Evolutionary conservation across 1,284 basidiomycete genomes (phyloP), one percentile per base, ranked within the genome.

Genomic region (Lentinus polychrous): DNA sequence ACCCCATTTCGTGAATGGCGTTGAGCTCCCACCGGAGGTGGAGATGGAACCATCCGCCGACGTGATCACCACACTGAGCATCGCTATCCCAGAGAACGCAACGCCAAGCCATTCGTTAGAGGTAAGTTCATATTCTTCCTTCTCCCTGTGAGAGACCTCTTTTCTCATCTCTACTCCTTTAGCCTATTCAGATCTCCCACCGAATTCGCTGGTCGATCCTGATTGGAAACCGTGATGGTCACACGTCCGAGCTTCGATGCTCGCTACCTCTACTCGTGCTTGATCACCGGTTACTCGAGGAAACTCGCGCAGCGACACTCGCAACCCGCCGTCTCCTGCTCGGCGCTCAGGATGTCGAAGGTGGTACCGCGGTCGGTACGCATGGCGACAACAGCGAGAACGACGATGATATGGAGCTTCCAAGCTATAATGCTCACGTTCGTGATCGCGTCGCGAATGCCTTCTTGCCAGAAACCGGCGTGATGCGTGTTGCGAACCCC

Each of bases 191-290:
- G 38, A 74, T 92, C 20, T 74, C 72, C 5, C 90, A 95, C 67
- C 82, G 85, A 38, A 70, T 88, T 36, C 77, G 83, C 31, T 88
- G 85, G 85, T 78, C 65, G 27, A 84, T 89, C 52, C 71, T 89
- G 45, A 85, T 94, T 60, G 74, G 76, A 52, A 95, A 94, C 60
- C 73, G 74, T n/a, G 91, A 94, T 62, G 90, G 90, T 0, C 91
- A 94, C 62, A 85, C 83, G 1, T 94, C 91, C 2, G 92, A 95
- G 66, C 74, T 97, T 17, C 82, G 93, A 7, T 96, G 93, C 63
- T 93, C 92, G 0, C 74, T 96, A 1, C 94, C 93, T 0, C 70
- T 97, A 33, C 80, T 88, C 57, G 75, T 96, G 36, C 82, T 96
- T 20, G 85, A 93, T 55, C 60, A 76, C 51, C 71, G 78, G 8